Evolutionary conservation across 768 basidiomycete genomes (phyloP).

Genomic region (Podaxis rugospora): DNA sequence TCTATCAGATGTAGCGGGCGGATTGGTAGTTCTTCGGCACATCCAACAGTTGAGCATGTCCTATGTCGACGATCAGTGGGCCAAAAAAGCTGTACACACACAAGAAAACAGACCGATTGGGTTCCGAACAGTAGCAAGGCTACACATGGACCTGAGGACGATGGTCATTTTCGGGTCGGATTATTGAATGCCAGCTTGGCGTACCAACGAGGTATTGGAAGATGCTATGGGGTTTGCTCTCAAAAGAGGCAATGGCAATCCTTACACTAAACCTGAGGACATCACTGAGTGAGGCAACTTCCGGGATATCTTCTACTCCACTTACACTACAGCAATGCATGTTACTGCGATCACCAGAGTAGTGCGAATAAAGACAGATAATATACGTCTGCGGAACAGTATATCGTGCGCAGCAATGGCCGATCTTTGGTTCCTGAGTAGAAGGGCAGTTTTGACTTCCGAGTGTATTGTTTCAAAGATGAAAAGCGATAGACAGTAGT

Average conservation of each 20-base stretch:
- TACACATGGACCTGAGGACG: not conserved
- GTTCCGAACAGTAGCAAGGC: not conserved
- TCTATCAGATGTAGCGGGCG: not conserved
- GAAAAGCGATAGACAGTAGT: not conserved
- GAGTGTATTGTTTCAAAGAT: not conserved
- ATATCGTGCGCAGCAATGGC: not conserved
- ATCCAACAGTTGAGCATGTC: conserved; percentile 1
- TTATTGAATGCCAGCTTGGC: not conserved
- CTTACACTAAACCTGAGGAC: not conserved
- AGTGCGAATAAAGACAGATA: not conserved
- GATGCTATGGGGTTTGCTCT: not conserved
- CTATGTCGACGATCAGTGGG: not conserved
- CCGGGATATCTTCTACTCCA: not conserved
- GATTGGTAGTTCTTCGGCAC: not conserved
- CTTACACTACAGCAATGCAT: not conserved
- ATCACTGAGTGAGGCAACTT: not conserved
- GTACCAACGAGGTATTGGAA: conserved; percentile 1
- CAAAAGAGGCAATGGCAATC: not conserved
- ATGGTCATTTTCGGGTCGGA: not conserved
- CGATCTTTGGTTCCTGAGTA: not conserved
- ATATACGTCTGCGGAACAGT: not conserved
- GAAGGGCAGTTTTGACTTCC: not conserved
- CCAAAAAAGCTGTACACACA: not conserved
- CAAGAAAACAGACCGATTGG: not conserved
- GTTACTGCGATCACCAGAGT: not conserved